phyloP scores from a whole-genome alignment of 257 asterid genomes.

The Verbascum thapsus region DNA sequence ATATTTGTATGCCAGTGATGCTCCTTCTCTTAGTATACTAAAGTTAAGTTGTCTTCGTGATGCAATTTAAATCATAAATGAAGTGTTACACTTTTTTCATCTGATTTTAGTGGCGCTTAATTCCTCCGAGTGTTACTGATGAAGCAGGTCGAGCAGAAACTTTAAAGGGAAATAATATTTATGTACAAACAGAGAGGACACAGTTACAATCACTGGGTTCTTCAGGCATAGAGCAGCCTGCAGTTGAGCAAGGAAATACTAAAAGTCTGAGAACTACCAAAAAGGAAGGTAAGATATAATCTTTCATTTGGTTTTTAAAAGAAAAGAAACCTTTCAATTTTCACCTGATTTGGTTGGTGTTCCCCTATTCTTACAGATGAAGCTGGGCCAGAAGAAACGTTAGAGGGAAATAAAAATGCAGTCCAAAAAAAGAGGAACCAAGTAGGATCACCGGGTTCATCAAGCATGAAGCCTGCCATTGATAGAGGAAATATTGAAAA shows the following conservation, averaged over 20 bases:
- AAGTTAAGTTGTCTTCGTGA: constrained; percentile 3
- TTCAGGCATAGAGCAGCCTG: constrained; percentile 22
- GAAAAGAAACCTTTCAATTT: too few relatives aligned
- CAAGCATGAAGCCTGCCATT: constrained; percentile 24
- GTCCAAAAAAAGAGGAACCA: constrained; percentile 32
- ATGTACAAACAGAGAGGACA: constrained; percentile 38
- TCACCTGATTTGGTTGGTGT: too few relatives aligned
- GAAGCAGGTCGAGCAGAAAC: constrained; percentile 38
- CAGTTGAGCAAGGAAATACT: constrained; percentile 32
- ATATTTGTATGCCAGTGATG: background rate
- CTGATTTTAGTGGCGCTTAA: constrained; percentile 34
- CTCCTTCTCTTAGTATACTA: background rate
- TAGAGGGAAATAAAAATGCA: constrained; percentile 39
- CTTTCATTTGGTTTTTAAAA: constrained; percentile 2
- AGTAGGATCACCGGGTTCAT: constrained; percentile 37
- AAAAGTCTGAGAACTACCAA: constrained; percentile 32
- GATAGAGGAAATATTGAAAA: constrained; percentile 32
- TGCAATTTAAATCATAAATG: constrained; percentile 5
- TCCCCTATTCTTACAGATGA: constrained; percentile 31
- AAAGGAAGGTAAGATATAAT: constrained; percentile 41
- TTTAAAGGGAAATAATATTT: constrained; percentile 35
- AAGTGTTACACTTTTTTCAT: constrained; percentile 17
- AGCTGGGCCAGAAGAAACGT: constrained; percentile 37
- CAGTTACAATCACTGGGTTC: constrained; percentile 36
- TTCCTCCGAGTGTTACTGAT: constrained; percentile 28